These are phyloP conservation scores for Bruguiera hainesii DNA, from an alignment of 441 rosid species.

Conservation along the genomic window DNA sequence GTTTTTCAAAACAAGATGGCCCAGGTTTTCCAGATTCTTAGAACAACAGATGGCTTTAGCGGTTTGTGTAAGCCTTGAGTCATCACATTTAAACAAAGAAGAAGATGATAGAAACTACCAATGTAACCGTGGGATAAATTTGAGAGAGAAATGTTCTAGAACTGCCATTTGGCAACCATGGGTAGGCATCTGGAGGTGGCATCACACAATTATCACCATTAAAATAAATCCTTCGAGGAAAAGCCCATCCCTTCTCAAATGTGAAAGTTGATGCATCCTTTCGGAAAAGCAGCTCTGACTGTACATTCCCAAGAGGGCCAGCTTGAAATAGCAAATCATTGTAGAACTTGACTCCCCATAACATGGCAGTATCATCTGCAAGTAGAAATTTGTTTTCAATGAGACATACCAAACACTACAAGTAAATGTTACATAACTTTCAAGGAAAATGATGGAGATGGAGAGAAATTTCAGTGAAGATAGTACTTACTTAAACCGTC, in stretches of 20 bases:
- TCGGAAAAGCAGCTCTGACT: constrained; percentile 80
- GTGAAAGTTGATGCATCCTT: constrained; percentile 80
- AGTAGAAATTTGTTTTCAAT: constrained; percentile 6
- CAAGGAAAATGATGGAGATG: not conserved
- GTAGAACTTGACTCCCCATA: constrained; percentile 84
- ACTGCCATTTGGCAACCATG: constrained; percentile 75
- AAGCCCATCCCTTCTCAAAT: constrained; percentile 98
- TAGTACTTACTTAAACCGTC: constrained; percentile 54
- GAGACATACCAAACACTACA: constrained; percentile 9
- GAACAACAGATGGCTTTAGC: constrained; percentile 19
- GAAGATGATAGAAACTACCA: constrained; percentile 33
- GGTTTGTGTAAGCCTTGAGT: constrained; percentile 12
- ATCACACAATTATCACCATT: constrained; percentile 94
- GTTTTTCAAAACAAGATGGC: constrained; percentile 7
- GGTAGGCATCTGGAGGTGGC: constrained; percentile 96
- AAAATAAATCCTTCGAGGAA: constrained; percentile 86
- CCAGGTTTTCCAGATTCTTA: constrained; percentile 7
- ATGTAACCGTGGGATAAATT: constrained; percentile 20
- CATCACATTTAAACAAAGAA: constrained; percentile 33
- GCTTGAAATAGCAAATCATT: constrained; percentile 81
- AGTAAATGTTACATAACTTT: not conserved
- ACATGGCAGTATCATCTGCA: constrained; percentile 92
- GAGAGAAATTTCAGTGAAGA: constrained; percentile 2
- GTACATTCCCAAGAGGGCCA: constrained; percentile 81
- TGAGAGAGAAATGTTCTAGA: constrained; percentile 31